These are phyloP conservation scores for Bonia amplexicaulis DNA, from an alignment of 176 grass and related monocot species.

Conservation along the genomic window DNA sequence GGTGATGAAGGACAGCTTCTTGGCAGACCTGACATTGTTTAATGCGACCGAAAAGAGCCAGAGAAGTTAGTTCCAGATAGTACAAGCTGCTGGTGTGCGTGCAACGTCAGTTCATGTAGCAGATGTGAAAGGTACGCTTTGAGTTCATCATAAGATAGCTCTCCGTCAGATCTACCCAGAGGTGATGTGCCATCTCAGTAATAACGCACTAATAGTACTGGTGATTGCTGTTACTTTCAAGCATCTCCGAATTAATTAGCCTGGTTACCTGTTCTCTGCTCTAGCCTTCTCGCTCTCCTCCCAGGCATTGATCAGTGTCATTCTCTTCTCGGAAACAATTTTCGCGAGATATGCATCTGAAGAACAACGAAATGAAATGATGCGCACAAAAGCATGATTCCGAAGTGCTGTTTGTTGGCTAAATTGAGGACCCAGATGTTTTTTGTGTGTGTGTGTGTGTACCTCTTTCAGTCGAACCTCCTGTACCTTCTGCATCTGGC, in stretches of 20 bases:
- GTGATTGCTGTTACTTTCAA: slow-evolving; percentile 13
- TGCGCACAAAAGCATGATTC: neutral
- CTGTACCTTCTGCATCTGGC: slow-evolving; percentile 20
- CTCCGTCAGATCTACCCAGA: neutral
- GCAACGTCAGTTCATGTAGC: slow-evolving; percentile 4
- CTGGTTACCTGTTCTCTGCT: slow-evolving; percentile 60
- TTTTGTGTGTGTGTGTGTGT: neutral
- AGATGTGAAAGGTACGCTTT: slow-evolving; percentile 20
- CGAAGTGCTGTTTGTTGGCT: neutral
- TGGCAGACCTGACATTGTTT: slow-evolving; percentile 39
- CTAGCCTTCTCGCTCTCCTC: slow-evolving; percentile 66
- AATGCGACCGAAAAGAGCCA: neutral
- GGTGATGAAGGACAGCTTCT: slow-evolving; percentile 55
- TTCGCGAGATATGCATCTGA: slow-evolving; percentile 55
- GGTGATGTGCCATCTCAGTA: slow-evolving; percentile 22
- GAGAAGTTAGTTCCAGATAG: neutral
- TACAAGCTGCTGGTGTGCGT: slow-evolving; percentile 13
- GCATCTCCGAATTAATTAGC: neutral
- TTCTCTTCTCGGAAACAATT: slow-evolving; percentile 50
- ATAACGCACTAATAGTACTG: neutral
- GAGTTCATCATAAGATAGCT: slow-evolving; percentile 35
- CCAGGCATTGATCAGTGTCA: slow-evolving; percentile 58
- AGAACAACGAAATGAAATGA: neutral
- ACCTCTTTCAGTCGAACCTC: slow-evolving; percentile 55
- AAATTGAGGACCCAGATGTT: neutral